Conservation (phyloP, 805 yeast genomes). For the Clavispora santaluciae region DNA sequence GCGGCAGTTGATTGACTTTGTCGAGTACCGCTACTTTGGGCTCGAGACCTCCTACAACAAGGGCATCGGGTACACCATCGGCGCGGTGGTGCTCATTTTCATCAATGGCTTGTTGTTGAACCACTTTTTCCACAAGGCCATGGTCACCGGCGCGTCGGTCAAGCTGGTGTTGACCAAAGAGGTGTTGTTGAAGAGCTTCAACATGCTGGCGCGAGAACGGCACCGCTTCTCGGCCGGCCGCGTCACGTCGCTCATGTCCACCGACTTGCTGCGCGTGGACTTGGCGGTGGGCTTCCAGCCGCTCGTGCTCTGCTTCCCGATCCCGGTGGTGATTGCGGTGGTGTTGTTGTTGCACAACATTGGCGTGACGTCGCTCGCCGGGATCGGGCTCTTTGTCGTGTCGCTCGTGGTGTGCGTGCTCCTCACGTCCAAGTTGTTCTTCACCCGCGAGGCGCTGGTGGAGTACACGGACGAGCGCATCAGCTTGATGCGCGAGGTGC, state of each 20-base stretch:
- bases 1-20: slow-evolving; percentile 58
- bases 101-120: slow-evolving; percentile 36
- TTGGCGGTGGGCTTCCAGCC: slow-evolving; percentile 43
- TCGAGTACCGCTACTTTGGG: slow-evolving; percentile 46
- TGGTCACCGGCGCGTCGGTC: slow-evolving; percentile 39
- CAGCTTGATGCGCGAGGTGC: slow-evolving; percentile 39
- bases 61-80: slow-evolving; percentile 77
- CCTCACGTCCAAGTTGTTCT: slow-evolving; percentile 31
- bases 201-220: slow-evolving; percentile 28
- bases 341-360: slow-evolving; percentile 30
- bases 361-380: slow-evolving; percentile 38
- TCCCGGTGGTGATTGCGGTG: slow-evolving; percentile 37
- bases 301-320: slow-evolving; percentile 36
- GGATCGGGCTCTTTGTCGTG: slow-evolving; percentile 37
- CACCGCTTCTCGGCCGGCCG: slow-evolving; percentile 35
- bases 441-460: slow-evolving; percentile 31
- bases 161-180: slow-evolving; percentile 38
- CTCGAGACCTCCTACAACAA: slow-evolving; percentile 39
- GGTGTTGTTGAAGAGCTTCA: slow-evolving; percentile 36
- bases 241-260: slow-evolving; percentile 38
- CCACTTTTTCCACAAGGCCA: slow-evolving; percentile 39
- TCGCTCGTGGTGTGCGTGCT: slow-evolving; percentile 32
- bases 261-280: slow-evolving; percentile 41
- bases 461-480: slow-evolving; percentile 39
- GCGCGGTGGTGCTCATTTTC: slow-evolving; percentile 52